These are phyloP conservation scores for Euphrasia confusa DNA, from an alignment of 257 asterid genomes.

Conservation along the genomic window DNA sequence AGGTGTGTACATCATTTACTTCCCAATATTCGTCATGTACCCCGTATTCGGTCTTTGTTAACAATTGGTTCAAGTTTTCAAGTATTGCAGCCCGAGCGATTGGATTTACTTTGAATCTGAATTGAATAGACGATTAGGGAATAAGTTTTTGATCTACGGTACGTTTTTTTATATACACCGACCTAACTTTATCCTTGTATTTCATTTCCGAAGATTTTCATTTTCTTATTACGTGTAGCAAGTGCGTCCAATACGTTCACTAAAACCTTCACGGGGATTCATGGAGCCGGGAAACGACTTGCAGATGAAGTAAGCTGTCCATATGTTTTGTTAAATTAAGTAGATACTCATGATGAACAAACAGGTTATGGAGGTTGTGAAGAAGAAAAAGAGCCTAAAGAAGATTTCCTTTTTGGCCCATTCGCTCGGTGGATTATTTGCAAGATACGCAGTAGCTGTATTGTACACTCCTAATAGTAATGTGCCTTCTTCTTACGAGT, in stretches of 20 bases:
- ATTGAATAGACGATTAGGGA: constrained; percentile 73
- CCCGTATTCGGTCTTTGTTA: neutral
- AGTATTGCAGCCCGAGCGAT: constrained; percentile 76
- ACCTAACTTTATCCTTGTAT: neutral
- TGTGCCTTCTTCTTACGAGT: constrained; percentile 23
- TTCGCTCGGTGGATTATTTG: constrained; percentile 93
- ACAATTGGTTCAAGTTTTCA: constrained; percentile 27
- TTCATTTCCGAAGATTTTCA: constrained; percentile 16
- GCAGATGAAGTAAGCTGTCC: constrained; percentile 81
- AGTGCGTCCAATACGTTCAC: constrained; percentile 81
- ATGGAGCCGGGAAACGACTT: constrained; percentile 85
- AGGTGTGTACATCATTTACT: constrained; percentile 37
- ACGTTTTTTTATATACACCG: constrained; percentile 16
- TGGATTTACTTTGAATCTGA: constrained; percentile 83
- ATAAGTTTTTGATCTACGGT: constrained; percentile 71
- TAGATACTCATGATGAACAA: constrained; percentile 31
- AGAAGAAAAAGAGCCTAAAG: constrained; percentile 48
- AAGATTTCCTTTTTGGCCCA: constrained; percentile 91
- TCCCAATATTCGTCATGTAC: constrained; percentile 2
- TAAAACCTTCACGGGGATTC: constrained; percentile 88
- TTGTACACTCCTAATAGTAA: constrained; percentile 38
- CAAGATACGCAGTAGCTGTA: constrained; percentile 77
- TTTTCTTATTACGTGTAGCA: constrained; percentile 51
- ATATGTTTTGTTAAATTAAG: too few species aligned
- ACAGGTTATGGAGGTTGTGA: constrained; percentile 73